Percentiles rank a stretch among this genome's conserved stretches.
phyloP scores from a whole-genome alignment of 1,284 basidiomycete species.

The Stereum hirsutum region DNA sequence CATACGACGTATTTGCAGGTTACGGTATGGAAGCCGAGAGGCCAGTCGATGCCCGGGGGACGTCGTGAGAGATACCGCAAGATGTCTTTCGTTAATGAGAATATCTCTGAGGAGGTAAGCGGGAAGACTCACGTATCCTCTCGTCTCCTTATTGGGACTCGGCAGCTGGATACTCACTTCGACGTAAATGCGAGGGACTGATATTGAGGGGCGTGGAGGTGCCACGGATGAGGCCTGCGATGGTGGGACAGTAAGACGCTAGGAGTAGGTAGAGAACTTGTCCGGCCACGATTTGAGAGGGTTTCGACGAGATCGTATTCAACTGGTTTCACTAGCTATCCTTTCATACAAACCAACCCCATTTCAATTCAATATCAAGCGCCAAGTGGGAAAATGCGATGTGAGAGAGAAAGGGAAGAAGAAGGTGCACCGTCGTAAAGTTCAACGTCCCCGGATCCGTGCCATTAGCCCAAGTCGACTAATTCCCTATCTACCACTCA shows the following conservation, averaged over 20 bases:
- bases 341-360: constrained; percentile 1
- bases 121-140: too few relatives aligned
- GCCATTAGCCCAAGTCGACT: constrained; percentile 66
- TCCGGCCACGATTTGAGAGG: constrained; percentile 39
- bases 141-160: too few relatives aligned
- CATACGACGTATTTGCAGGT: constrained; percentile 34
- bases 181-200: too few relatives aligned
- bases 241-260: constrained; percentile 62
- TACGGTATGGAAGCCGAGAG: constrained; percentile 26
- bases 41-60: constrained; percentile 39
- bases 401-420: too few relatives aligned
- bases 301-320: constrained; percentile 39
- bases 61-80: constrained; percentile 30
- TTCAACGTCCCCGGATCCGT: constrained; percentile 34
- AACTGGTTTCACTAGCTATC: constrained; percentile 42
- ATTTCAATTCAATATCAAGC: too few relatives aligned
- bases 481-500: constrained; percentile 55
- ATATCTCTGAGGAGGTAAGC: too few relatives aligned
- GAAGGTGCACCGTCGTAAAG: constrained; percentile 56
- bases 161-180: too few relatives aligned
- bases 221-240: constrained; percentile 70
- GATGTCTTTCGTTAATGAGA: too few relatives aligned
- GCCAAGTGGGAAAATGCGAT: too few relatives aligned
- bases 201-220: constrained; percentile 55
- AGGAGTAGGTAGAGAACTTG: constrained; percentile 31